Base-by-base conservation (phyloP, 1,284 basidiomycete genomes). In the Rhodotorula sp. region DNA sequence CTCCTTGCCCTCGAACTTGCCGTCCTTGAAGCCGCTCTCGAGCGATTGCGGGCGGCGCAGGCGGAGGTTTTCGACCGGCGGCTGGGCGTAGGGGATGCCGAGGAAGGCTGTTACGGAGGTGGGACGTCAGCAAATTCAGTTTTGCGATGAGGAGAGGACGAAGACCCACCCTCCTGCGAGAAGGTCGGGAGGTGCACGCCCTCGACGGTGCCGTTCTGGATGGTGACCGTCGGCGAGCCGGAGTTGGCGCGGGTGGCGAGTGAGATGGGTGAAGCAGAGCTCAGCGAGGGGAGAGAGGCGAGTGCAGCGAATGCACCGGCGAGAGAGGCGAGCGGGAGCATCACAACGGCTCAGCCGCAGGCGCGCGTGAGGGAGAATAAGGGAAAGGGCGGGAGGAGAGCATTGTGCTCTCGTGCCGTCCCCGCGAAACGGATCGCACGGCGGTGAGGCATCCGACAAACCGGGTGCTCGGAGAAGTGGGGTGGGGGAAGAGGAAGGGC, bases 21-120 rank as follows among this genome's bases (percentile, higher is more conserved):
- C 61, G n/a, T 55, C 63, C 7, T 60, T 36, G 58, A 73, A 77
- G 1, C 53, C 48, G 19, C 50, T 61, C 55, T 68, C 69, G 50
- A 73, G 82, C 0, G 84, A 76, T 58, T 83, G 79, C 0, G 87
- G 87, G 0, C 84, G 78, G 41, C 82, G 82, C 72, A 87, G 86
- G 0, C 87, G 84, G 37, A 85, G 82, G 62, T 85, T 78, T 1
- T 84, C 84, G 37, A 82, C 77, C 4, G 84, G 84, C 4, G 84
- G 82, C 58, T 81, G 70, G 0, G 86, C 86, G 69, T 84, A 88
- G 0, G 86, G 86, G 44, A 88, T 86, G 0, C 86, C 86, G 2
- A 87, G 78, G 69, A 76, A 79, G 12, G 71, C 69, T 71, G 56
- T 21, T 1, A 8, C 5, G 10, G 34, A 10, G 2, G 32, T 12